Base-by-base conservation (phyloP, 305 asterid genomes). In the Withania somnifera region DNA sequence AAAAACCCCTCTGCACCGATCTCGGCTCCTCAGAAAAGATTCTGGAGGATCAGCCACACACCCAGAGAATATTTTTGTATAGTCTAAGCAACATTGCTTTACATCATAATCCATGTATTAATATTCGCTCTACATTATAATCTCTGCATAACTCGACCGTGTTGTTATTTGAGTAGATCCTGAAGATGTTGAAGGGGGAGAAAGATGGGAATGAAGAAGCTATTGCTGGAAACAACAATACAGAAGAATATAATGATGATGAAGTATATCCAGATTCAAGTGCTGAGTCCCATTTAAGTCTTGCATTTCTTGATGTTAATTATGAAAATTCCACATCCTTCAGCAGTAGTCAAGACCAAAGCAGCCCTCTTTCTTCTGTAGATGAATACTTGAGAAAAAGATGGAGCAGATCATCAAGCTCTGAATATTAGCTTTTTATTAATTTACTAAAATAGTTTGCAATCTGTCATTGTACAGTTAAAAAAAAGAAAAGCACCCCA, bases 251-350 rank as follows among this genome's bases (percentile, higher is more conserved):
- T 15, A 84, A 88, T 54, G 98, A 95, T 28, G 99, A 95, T 81
- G 99, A 95, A 88, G 98, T 95, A 30, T 94, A 95, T 90, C 98
- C 97, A 53, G 91, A 93, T 84, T 94, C 95, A 67, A 85, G 95
- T 68, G 92, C 93, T 51, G 97, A 93, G 84, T 92, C 98, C 28
- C 97, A 94, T 89, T 82, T 94, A 56, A 85, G 91, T 81, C 90
- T 92, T 42, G 99, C 97, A 1, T 87, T 94, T 45, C 89, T 90
- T 78, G 98, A 93, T 84, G 87, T 93, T 24, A 51, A 26, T 36
- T 51, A 87, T 76, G 94, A 92, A 28, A 84, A 76, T 60, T 85
- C 90, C 6, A 83, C 93, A 26, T 91, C 97, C 64, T 89, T 88
- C 81, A 90, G 93, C 90, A 73, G 97, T 84, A 94, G 97, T 85